A percentile compares a stretch with the other conserved stretches of the same genome.
These are phyloP conservation scores for Hydrangea macrophylla DNA, from an alignment of 148 eudicot species.

Conservation along the genomic window DNA sequence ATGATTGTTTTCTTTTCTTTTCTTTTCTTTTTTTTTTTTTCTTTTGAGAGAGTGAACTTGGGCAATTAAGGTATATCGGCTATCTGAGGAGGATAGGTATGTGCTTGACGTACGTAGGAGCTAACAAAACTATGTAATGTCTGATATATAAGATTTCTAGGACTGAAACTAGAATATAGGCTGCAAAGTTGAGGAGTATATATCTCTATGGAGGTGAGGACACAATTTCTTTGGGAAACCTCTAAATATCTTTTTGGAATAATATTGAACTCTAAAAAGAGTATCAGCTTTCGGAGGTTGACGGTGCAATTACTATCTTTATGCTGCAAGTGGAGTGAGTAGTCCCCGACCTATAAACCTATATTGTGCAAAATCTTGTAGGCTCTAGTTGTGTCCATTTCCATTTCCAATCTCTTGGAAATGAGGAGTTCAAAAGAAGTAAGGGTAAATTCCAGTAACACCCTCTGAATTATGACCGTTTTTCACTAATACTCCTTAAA, in stretches of 20 bases:
- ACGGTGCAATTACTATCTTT: conserved; percentile 5
- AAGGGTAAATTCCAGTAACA: too few relatives aligned
- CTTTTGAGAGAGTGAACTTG: too few relatives aligned
- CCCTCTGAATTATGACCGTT: too few relatives aligned
- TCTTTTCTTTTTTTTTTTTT: too few relatives aligned
- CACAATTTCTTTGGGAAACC: background rate
- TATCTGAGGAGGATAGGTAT: background rate
- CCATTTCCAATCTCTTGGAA: background rate
- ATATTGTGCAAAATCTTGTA: conserved; percentile 8
- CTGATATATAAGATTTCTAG: background rate
- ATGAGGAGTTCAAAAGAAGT: background rate
- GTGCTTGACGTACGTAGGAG: background rate
- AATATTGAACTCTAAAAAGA: background rate
- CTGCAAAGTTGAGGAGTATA: background rate
- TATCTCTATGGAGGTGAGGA: conserved; percentile 1
- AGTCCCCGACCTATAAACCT: conserved; percentile 5
- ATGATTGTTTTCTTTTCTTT: too few relatives aligned
- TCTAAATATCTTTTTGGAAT: background rate
- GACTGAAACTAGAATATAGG: background rate
- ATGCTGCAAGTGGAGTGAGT: conserved; percentile 14
- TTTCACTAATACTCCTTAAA: too few relatives aligned
- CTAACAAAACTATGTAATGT: background rate
- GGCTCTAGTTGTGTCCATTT: conserved; percentile 12
- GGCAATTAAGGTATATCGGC: background rate
- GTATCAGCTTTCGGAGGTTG: conserved; percentile 8